Evolutionary conservation across 352 stramenopile species (phyloP), one percentile per base, ranked within the genome.

Genomic region (Globisporangium heterothallicum): DNA sequence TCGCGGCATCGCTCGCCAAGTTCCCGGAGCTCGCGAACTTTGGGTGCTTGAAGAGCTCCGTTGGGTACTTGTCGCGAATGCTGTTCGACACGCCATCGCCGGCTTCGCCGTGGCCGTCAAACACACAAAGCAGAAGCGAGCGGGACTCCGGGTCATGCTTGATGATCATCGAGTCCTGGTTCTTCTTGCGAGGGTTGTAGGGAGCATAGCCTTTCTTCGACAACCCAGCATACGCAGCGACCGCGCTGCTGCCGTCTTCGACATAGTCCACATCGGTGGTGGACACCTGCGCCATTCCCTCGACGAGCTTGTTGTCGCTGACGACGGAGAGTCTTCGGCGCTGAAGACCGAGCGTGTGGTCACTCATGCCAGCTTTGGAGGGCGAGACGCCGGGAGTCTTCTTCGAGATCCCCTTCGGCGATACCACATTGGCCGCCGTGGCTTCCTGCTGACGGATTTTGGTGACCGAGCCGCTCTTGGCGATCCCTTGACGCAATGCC

Each of bases 161-260:
- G 79, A 98, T 98, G 56, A 98, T 91, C 63, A 99, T 86, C 24
- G 90, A 78, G 69, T 99, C 96, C 55, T 99, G 96, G 66, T 99
- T 98, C 72, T 98, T 98, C 78, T 99, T 99, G 35, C 94, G 83
- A 14, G 92, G 92, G 59, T 98, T 98, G 68, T 98, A 98, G 42
- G 84, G 77, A 45, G 82, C 78, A 45, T 92, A 92, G 0, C 78
- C 81, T 42, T 89, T 90, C 67, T 92, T 92, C n/a, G 72, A 87
- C 2, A 88, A 66, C 0, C 82, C 82, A 0, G 82, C 75, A 51
- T 87, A 90, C n/a, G 78, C 67, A 0, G 78, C 74, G 2, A 90
- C 72, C 0, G 74, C 74, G 27, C 70, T 80, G 1, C 54, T 68
- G 27, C 73, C 77, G 55, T 89, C 76, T 30, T 84, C 72, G 10